Base-by-base conservation (phyloP, 805 yeast species). In the Monosporozyma servazzii region DNA sequence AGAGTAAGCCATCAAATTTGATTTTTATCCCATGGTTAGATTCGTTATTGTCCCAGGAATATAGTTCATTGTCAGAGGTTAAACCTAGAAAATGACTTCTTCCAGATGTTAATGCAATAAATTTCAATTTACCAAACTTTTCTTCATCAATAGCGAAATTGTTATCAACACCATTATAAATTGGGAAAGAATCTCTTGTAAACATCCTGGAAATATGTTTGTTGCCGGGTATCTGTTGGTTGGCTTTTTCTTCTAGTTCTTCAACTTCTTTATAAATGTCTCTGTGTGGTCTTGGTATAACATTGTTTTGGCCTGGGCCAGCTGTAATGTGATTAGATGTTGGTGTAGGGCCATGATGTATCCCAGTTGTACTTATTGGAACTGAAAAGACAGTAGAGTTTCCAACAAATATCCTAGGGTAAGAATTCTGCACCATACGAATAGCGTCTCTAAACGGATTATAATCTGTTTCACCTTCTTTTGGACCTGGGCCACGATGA, bases 41-140 rank as follows among this genome's bases (percentile, higher is more conserved):
- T 9, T 62, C 68, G 1, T 66, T 58, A 7, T 66, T 64, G 62
- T 84, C 89, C 90, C 90, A 84, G 1, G 80, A 72, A 75, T 80
- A 82, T 1, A 85, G 53, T 4, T 68, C 59, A 23, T 77, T 74
- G 1, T 65, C 46, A 11, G 71, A 66, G 55, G 81, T 86, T 45
- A 84, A 63, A 0, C 82, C 89, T 13, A 84, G 65, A 49, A 83
- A 75, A 63, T 83, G 88, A 29, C 76, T 69, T 55, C 91, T 66
- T 0, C 91, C 91, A 43, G 86, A 76, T 18, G 80, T 72, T 2
- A 84, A 71, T 7, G 78, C 71, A 2, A 74, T 60, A 47, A 83
- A 71, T 47, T 68, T 69, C 1, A 66, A 53, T 11, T 64, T 56
- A 25, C 61, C 61, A 25, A 58, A 48, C 21, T 48, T 54, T 20